Evolutionary conservation across 164 flowering plant species (phyloP).

Genomic region (Nymphaea thermarum): DNA sequence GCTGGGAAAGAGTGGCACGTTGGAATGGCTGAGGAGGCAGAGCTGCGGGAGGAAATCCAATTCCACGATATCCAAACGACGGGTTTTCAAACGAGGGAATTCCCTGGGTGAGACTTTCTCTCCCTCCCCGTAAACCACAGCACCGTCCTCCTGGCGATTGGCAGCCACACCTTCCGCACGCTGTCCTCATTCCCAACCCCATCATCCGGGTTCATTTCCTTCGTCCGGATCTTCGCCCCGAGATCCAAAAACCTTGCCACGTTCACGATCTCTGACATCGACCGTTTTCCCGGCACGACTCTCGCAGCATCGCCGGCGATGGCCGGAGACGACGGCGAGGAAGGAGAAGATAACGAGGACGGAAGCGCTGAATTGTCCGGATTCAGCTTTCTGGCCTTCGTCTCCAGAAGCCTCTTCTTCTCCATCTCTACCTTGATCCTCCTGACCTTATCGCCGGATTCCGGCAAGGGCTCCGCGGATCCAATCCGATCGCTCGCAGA

Average conservation of each 20-base stretch:
- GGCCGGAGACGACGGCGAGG: constrained; percentile 4
- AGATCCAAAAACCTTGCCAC: constrained; percentile 31
- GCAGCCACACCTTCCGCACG: constrained; percentile 28
- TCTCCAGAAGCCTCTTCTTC: constrained; percentile 26
- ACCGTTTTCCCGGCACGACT: constrained; percentile 26
- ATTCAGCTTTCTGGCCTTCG: constrained; percentile 7
- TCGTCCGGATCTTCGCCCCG: constrained; percentile 4
- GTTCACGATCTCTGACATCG: constrained; percentile 64
- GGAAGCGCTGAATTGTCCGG: constrained; percentile 9
- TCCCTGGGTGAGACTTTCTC: constrained; percentile 5
- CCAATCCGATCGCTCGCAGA: not conserved
- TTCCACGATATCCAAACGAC: not conserved
- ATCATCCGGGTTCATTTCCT: constrained; percentile 1
- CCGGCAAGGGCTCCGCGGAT: constrained; percentile 1
- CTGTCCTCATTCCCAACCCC: constrained; percentile 19
- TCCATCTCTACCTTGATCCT: constrained; percentile 31
- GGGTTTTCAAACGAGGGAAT: not conserved
- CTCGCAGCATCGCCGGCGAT: constrained; percentile 6
- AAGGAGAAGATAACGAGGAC: constrained; percentile 12
- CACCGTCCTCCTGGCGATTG: constrained; percentile 26
- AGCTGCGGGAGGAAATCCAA: not conserved
- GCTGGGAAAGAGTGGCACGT: no score
- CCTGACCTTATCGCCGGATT: constrained; percentile 4
- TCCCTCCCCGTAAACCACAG: constrained; percentile 28
- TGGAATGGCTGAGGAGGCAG: no score